Base-by-base conservation (phyloP, 1,284 basidiomycete genomes). In the Tilletiaria anomala region DNA sequence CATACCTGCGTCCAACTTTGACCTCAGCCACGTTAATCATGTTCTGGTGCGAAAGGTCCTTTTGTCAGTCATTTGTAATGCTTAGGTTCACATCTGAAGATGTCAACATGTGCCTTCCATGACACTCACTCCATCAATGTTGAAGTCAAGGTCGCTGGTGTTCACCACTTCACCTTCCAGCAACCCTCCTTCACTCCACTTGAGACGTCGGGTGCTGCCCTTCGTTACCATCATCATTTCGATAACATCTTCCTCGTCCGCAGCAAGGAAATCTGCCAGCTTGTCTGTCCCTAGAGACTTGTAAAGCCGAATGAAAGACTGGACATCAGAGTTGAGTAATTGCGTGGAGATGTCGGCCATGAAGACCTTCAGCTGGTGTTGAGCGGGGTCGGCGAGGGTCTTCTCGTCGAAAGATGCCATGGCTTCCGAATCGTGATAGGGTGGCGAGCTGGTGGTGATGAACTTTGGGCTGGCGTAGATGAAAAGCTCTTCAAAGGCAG, bases 141-240 rank as follows among this genome's bases (percentile, higher is more conserved):
- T 82, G 61, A 96, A 96, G 69, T 93, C 89, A 54, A 96, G 70
- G 70, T 94, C 89, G 70, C 83, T 87, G 40, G 85, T 88, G 20
- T 80, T 80, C 57, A 88, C 81, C 56, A 79, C 78, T 64, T 87
- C 77, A 2, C 89, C 89, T 51, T 85, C 82, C 45, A 96, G 71
- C 35, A 94, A 55, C 8, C 51, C 47, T 71, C 53, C 79, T 77
- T 45, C 72, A 44, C 76, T 78, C 64, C 83, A 76, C 55, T 82
- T 84, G 48, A 71, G 60, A 39, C 70, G 73, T 45, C 73, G 67
- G 39, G 69, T 70, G 1, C 79, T 78, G 51, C 82, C 80, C 73
- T 97, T 96, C 72, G 93, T 78, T 35, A 88, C 80, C 86, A 96
- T 94, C 75, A 96, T 77, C 75, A 89, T 84, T 71, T 91, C 83